phyloP scores from a whole-genome alignment of 2,329 filamentous ascomycete species.

The Alternaria longipes region DNA sequence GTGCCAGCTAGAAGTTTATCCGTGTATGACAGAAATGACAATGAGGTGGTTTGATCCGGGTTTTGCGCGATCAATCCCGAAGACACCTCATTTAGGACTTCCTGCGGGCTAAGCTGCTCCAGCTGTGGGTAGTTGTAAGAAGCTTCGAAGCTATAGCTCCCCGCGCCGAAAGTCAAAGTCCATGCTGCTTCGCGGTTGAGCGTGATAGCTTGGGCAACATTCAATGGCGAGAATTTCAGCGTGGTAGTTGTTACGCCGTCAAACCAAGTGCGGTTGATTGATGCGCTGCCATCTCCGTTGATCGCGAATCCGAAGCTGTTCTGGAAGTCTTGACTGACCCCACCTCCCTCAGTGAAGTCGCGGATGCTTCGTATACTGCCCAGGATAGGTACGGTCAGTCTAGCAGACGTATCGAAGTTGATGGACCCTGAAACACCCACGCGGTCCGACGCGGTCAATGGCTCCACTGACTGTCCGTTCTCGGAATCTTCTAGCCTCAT shows the following conservation, averaged over 20 bases:
- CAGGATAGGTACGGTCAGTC: constrained; percentile 65
- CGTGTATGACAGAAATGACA: constrained; percentile 71
- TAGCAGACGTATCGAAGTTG: constrained; percentile 66
- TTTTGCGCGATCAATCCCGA: constrained; percentile 57
- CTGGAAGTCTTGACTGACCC: constrained; percentile 64
- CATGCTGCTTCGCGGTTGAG: constrained; percentile 40
- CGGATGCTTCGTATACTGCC: constrained; percentile 71
- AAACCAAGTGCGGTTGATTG: constrained; percentile 66
- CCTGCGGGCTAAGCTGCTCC: constrained; percentile 59
- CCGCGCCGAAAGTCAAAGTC: constrained; percentile 60
- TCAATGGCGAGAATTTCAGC: constrained; percentile 55
- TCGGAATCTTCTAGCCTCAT: constrained; percentile 62
- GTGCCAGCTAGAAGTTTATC: constrained; percentile 70
- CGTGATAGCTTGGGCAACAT: constrained; percentile 29
- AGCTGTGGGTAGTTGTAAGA: constrained; percentile 71
- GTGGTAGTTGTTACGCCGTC: constrained; percentile 68
- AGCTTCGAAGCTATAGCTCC: constrained; percentile 67
- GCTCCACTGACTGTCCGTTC: constrained; percentile 56
- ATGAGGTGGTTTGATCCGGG: constrained; percentile 59
- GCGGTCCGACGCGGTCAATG: constrained; percentile 54
- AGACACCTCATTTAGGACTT: constrained; percentile 62
- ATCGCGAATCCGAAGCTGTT: constrained; percentile 59
- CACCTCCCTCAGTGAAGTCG: constrained; percentile 68
- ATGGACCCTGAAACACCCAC: constrained; percentile 65
- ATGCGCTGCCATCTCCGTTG: constrained; percentile 55